These are phyloP conservation scores for Corrigiola litoralis DNA, from an alignment of 179 eudicot species.

Conservation along the genomic window DNA sequence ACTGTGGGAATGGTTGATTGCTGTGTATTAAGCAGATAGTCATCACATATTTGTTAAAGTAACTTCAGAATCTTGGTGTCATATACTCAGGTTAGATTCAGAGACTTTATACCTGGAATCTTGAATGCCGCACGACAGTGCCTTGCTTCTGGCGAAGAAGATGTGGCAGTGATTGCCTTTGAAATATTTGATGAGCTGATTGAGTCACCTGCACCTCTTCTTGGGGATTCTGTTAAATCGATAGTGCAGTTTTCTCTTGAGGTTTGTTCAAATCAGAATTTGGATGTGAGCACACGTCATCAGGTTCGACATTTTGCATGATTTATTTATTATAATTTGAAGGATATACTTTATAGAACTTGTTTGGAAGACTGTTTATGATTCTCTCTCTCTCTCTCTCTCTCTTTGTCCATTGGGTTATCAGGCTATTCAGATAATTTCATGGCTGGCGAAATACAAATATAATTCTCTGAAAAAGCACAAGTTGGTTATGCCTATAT, in stretches of 20 bases:
- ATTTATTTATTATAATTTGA: background rate
- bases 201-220: constrained; percentile 98
- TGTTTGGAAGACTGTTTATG: background rate
- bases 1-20: too few relatives aligned
- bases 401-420: background rate
- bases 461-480: constrained; percentile 87
- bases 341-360: background rate
- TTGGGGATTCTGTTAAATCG: constrained; percentile 92
- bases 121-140: constrained; percentile 91
- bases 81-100: constrained; percentile 63
- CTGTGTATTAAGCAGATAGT: background rate
- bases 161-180: constrained; percentile 89
- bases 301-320: constrained; percentile 46
- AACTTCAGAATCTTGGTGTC: constrained; percentile 3
- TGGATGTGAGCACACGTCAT: constrained; percentile 86
- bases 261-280: constrained; percentile 74
- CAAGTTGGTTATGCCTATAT: constrained; percentile 75
- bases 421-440: constrained; percentile 93
- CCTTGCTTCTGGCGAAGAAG: constrained; percentile 94
- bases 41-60: background rate
- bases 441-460: constrained; percentile 97
- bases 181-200: constrained; percentile 99
- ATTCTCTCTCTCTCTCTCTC: background rate
- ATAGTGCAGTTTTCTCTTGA: constrained; percentile 98
- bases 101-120: constrained; percentile 93